Conservation (phyloP, 2,329 filamentous ascomycete species). For the Aspergillus jensenii region DNA sequence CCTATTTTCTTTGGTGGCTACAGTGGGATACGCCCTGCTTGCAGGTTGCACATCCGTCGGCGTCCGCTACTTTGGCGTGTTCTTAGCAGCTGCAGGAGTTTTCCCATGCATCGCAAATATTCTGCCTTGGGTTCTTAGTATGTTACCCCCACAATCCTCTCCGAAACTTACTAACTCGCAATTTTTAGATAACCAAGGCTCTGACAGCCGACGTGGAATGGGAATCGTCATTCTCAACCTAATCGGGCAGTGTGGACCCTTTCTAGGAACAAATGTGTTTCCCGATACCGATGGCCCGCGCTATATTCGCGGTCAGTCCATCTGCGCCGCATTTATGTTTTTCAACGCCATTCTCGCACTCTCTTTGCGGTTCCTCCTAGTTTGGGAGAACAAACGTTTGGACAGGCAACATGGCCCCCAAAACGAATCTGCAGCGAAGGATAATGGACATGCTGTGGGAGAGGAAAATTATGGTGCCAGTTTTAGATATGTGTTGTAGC, state of each 20-base stretch:
- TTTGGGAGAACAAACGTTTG: constrained; percentile 61
- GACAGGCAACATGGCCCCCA: constrained; percentile 48
- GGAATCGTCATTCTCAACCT: constrained; percentile 67
- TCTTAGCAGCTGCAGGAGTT: constrained; percentile 60
- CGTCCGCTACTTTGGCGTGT: constrained; percentile 54
- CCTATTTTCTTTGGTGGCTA: constrained; percentile 56
- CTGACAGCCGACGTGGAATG: constrained; percentile 65
- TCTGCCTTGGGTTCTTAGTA: constrained; percentile 65
- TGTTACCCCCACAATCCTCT: constrained; percentile 10
- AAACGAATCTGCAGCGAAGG: constrained; percentile 15
- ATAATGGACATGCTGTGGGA: constrained; percentile 21
- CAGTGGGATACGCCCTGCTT: constrained; percentile 64
- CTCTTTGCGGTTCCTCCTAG: constrained; percentile 53
- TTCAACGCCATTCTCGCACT: constrained; percentile 59
- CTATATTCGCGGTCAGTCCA: constrained; percentile 56
- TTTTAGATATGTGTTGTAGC: constrained; percentile 39
- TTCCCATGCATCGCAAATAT: constrained; percentile 70
- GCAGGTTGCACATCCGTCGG: constrained; percentile 55
- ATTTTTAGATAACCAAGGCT: constrained; percentile 63
- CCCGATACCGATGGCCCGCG: constrained; percentile 50
- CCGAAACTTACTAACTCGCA: neutral
- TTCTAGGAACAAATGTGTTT: constrained; percentile 65
- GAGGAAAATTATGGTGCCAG: constrained; percentile 43
- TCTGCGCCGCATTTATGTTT: constrained; percentile 63
- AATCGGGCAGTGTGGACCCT: constrained; percentile 64